Conservation (phyloP, 495 filamentous ascomycete genomes). For the Neurospora sp. region DNA sequence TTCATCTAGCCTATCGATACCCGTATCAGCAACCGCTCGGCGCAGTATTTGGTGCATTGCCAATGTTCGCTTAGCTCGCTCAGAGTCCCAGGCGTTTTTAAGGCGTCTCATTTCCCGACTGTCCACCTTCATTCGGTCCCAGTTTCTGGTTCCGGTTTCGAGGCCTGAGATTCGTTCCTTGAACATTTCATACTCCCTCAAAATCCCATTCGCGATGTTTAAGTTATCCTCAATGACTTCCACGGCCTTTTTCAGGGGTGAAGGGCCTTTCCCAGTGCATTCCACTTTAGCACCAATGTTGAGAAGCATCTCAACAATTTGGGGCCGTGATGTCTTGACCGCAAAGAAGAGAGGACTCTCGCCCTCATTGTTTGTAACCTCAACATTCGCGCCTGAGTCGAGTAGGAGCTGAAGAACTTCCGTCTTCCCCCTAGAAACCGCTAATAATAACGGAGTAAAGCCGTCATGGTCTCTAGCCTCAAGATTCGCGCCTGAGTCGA, state of each 20-base stretch:
- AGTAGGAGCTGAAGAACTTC: background rate
- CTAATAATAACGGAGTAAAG: no score
- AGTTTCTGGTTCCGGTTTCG: background rate
- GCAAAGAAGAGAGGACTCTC: background rate
- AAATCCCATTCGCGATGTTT: accelerated
- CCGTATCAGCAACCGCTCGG: background rate
- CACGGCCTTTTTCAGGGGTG: background rate
- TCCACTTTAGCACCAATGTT: background rate
- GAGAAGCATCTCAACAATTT: background rate
- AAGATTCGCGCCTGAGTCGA: background rate
- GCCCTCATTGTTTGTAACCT: background rate
- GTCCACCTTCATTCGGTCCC: background rate
- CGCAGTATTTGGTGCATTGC: background rate
- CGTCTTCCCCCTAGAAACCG: accelerated
- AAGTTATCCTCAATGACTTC: background rate
- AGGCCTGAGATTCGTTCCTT: background rate
- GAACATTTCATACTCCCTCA: background rate
- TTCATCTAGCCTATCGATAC: background rate
- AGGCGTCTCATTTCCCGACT: accelerated
- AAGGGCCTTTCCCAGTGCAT: background rate
- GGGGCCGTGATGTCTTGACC: accelerated
- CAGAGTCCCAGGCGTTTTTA: no score
- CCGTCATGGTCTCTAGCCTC: background rate
- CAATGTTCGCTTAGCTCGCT: background rate
- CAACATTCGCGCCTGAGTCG: background rate